phyloP scores from a whole-genome alignment of 108 stramenopile genomes.

The Nitzschia sp. region DNA sequence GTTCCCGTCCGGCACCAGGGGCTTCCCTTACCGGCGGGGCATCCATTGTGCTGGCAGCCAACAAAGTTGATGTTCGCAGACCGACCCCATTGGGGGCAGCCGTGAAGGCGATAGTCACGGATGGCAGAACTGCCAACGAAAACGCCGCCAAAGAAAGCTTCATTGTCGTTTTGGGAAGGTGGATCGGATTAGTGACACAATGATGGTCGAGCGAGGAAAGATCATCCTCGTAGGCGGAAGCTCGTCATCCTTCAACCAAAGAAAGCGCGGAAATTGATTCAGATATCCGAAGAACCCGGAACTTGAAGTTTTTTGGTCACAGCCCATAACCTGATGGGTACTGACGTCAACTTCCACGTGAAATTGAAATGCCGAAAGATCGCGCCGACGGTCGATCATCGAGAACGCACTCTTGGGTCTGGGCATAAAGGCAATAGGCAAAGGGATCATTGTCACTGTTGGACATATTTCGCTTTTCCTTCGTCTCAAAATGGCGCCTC shows the following conservation, averaged over 20 bases:
- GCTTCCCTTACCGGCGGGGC: slow-evolving; percentile 58
- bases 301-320: slow-evolving; percentile 1
- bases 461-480: background rate
- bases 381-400: background rate
- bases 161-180: slow-evolving; percentile 32
- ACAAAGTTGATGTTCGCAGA: background rate
- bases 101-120: slow-evolving; percentile 31
- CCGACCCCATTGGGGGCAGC: slow-evolving; percentile 8
- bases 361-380: slow-evolving; percentile 1
- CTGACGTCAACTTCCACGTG: slow-evolving; percentile 11
- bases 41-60: slow-evolving; percentile 28
- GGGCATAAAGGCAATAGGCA: too few relatives aligned
- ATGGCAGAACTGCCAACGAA: slow-evolving; percentile 17
- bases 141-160: slow-evolving; percentile 40
- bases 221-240: background rate
- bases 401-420: background rate
- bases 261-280: background rate
- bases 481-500: background rate
- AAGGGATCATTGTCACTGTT: background rate
- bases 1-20: slow-evolving; percentile 73
- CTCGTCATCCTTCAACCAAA: background rate
- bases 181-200: background rate
- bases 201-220: background rate
- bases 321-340: background rate
- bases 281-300: slow-evolving; percentile 3